Evolutionary conservation across 108 stramenopile species (phyloP).

Genomic region (Aurantiochytrium sp.): DNA sequence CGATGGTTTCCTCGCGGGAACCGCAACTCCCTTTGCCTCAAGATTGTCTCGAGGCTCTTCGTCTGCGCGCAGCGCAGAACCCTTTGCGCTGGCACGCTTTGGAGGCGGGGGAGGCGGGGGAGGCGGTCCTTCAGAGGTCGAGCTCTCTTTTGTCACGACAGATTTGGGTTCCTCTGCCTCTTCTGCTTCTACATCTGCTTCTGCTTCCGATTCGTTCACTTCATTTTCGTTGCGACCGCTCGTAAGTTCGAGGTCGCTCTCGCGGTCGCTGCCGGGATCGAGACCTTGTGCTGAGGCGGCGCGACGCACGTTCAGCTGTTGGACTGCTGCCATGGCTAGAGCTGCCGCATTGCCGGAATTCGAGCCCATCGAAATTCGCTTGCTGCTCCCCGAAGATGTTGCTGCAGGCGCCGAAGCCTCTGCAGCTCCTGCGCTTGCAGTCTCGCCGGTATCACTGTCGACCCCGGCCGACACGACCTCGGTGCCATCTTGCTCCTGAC

Average conservation of each 20-base stretch:
- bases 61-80: neutral
- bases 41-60: too few relatives aligned
- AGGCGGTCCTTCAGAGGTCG: neutral
- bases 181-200: neutral
- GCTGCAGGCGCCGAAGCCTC: neutral
- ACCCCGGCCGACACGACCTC: neutral
- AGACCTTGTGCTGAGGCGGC: neutral
- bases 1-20: neutral
- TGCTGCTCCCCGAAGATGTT: neutral
- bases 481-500: neutral
- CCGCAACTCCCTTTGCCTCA: too few relatives aligned
- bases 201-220: too few relatives aligned
- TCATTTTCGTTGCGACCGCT: too few relatives aligned
- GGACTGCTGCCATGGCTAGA: neutral
- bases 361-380: neutral
- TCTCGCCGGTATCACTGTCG: too few relatives aligned
- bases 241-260: neutral
- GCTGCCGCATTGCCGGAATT: neutral
- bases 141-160: neutral
- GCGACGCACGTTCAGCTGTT: neutral
- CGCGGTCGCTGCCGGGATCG: neutral
- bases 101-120: neutral
- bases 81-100: neutral
- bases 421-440: neutral
- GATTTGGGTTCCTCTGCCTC: neutral